phyloP scores from a whole-genome alignment of 192 early-diverging fungal species.

The Rhizoclosmatium globosum region DNA sequence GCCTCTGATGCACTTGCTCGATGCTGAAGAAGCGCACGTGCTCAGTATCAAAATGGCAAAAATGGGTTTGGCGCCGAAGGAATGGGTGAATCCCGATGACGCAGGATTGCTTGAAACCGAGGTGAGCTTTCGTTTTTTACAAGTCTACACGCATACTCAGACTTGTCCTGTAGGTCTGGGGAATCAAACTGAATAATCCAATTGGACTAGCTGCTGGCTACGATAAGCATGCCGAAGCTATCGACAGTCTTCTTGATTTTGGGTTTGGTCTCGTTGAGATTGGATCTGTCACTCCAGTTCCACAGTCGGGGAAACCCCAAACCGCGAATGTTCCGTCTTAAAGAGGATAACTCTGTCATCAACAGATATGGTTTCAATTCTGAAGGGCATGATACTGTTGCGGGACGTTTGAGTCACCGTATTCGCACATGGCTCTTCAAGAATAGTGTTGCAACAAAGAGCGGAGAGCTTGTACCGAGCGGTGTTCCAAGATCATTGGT shows the following conservation, averaged over 20 bases:
- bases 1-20: slow-evolving; percentile 75
- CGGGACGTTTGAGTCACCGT: slow-evolving; percentile 72
- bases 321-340: slow-evolving; percentile 86
- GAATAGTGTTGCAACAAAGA: slow-evolving; percentile 11
- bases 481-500: slow-evolving; percentile 64
- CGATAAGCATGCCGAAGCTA: slow-evolving; percentile 90
- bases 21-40: slow-evolving; percentile 80
- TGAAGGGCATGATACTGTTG: slow-evolving; percentile 73
- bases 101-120: slow-evolving; percentile 57
- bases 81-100: slow-evolving; percentile 60
- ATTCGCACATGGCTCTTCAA: slow-evolving; percentile 58
- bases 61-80: slow-evolving; percentile 68
- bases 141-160: neutral
- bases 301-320: slow-evolving; percentile 88
- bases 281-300: slow-evolving; percentile 84
- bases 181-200: slow-evolving; percentile 78
- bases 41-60: slow-evolving; percentile 68
- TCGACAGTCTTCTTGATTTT: slow-evolving; percentile 82
- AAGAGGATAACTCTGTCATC: slow-evolving; percentile 76
- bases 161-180: slow-evolving; percentile 64
- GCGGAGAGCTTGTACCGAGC: slow-evolving; percentile 20
- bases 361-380: slow-evolving; percentile 94
- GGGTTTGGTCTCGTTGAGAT: slow-evolving; percentile 94
- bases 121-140: slow-evolving; percentile 42
- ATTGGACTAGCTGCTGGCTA: slow-evolving; percentile 90